Base-by-base conservation (phyloP, 352 stramenopile genomes). In the Pythium diclinum region DNA sequence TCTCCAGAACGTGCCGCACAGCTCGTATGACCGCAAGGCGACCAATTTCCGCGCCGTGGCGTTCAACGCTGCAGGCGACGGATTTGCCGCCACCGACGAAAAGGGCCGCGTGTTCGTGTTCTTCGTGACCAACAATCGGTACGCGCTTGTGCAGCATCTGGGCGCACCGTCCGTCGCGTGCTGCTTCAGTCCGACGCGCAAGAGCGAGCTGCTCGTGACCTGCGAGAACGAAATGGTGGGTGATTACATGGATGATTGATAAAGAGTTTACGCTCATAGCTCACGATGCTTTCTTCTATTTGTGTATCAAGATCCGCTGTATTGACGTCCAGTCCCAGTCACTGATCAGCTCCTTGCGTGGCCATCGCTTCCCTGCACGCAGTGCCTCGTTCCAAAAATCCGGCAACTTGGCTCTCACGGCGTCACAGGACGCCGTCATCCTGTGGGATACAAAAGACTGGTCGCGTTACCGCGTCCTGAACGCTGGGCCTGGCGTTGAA, bases 361-460 rank as follows among this genome's bases (percentile, higher is more conserved):
- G 85, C 7, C 85, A 94, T 61, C 74, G 76, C 1, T 71, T 79
- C 48, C 78, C 83, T 2, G 77, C 82, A 32, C 65, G 62, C 14
- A 87, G 74, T 54, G 81, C 71, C 17, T 86, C 75, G 13, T 95
- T 94, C 70, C 85, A 95, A 56, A 75, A 75, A 21, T 87, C 85
- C 0, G 85, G 87, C 0, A 76, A 83, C 17, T 63, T 95, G 19
- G 87, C 84, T 14, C 74, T 95, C 17, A 94, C 83, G 2, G 82
- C 83, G 0, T 95, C 83, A 3, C 75, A 81, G 49, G 85, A 94
- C 40, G 82, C 82, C 1, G 85, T 94, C 3, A 93, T 92, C 60
- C 61, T 95, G 23, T 95, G 87, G 87, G 83, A 95, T 56, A 91
- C 81, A 0, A 87, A 81, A 61, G 83, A 94, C 69, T 94, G 87